Percentiles rank a stretch among this genome's conserved stretches.
phyloP scores from a whole-genome alignment of 129 eudicot species.

The Artemisia annua region DNA sequence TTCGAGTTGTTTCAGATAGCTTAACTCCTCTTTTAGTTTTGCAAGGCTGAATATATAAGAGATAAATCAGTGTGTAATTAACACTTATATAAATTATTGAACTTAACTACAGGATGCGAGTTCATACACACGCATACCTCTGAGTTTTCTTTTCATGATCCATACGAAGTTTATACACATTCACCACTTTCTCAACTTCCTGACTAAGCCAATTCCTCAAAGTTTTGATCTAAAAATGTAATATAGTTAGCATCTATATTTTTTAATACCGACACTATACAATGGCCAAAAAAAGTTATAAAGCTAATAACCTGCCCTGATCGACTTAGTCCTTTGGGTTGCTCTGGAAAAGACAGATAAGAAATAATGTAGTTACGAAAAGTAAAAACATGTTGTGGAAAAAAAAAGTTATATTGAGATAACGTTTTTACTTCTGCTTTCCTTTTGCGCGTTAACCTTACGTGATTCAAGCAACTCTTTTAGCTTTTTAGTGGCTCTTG shows the following conservation, averaged over 20 bases:
- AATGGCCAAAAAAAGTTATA: constrained; percentile 14
- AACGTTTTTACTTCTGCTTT: constrained; percentile 50
- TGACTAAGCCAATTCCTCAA: too few species aligned
- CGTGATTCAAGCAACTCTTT: constrained; percentile 71
- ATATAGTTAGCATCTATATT: background rate
- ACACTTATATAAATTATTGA: background rate
- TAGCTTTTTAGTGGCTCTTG: constrained; percentile 64
- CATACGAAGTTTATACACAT: too few species aligned
- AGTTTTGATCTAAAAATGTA: constrained; percentile 49
- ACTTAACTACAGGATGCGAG: background rate
- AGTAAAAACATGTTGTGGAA: background rate
- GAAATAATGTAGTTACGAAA: constrained; percentile 18
- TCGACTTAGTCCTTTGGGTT: constrained; percentile 55
- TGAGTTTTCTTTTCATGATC: constrained; percentile 40
- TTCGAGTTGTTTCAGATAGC: constrained; percentile 72
- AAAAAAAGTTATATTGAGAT: constrained; percentile 15
- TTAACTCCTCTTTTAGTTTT: constrained; percentile 80
- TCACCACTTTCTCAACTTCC: too few species aligned
- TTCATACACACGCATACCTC: constrained; percentile 48
- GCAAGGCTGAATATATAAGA: constrained; percentile 59
- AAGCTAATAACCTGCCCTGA: constrained; percentile 60
- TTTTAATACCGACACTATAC: constrained; percentile 4
- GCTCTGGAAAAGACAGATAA: constrained; percentile 39
- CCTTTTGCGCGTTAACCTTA: constrained; percentile 53
- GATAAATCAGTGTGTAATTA: constrained; percentile 11